phyloP scores from a whole-genome alignment of 2,329 filamentous ascomycete genomes.

The Sporothrix luriei region DNA sequence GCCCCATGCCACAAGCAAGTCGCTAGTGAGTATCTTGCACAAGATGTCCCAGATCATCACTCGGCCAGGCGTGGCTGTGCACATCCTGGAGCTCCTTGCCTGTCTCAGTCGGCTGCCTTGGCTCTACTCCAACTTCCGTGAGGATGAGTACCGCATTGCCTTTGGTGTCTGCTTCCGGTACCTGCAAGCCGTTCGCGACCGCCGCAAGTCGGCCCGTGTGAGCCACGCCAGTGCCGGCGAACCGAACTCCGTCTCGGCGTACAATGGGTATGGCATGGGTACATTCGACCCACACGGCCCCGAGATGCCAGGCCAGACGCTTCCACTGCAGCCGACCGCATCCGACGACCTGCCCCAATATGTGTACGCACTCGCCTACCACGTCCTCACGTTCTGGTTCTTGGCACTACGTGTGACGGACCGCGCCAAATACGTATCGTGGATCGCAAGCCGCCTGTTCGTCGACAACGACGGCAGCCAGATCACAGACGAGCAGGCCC shows the following conservation, averaged over 20 bases:
- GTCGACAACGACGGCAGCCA: constrained; percentile 74
- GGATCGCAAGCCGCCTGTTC: constrained; percentile 87
- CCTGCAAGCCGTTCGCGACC: constrained; percentile 81
- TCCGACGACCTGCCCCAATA: constrained; percentile 86
- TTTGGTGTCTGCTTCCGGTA: constrained; percentile 96
- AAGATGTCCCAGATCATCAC: constrained; percentile 97
- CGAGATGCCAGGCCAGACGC: constrained; percentile 41
- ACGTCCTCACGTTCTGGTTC: constrained; percentile 97
- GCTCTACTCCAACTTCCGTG: constrained; percentile 83
- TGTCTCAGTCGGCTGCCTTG: constrained; percentile 81
- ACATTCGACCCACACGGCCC: constrained; percentile 34
- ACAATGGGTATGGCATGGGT: constrained; percentile 13
- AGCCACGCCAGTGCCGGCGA: constrained; percentile 39
- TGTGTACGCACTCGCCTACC: constrained; percentile 89
- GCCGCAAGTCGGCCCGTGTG: constrained; percentile 53
- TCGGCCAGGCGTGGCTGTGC: constrained; percentile 84
- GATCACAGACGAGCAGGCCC: constrained; percentile 84
- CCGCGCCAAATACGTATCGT: constrained; percentile 79
- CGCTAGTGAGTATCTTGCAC: constrained; percentile 80
- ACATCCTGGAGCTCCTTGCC: constrained; percentile 94
- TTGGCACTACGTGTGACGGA: constrained; percentile 83
- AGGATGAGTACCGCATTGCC: constrained; percentile 89
- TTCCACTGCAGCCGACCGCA: constrained; percentile 37
- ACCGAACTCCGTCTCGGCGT: background rate
- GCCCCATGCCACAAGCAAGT: constrained; percentile 82